phyloP scores from a whole-genome alignment of 495 filamentous ascomycete genomes.

The Penicillium nucicola region DNA sequence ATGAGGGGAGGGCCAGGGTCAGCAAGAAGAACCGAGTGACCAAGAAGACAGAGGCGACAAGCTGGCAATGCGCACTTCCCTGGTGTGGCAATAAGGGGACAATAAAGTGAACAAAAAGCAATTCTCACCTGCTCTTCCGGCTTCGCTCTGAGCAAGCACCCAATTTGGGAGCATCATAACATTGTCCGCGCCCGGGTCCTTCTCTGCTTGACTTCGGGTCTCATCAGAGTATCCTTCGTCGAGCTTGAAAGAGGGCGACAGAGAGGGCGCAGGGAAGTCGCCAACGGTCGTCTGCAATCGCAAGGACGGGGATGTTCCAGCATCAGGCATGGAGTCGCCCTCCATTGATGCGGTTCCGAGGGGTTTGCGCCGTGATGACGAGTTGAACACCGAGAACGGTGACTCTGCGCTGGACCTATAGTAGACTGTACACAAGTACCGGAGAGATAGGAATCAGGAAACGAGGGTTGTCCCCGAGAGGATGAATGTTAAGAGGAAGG shows the following conservation, averaged over 20 bases:
- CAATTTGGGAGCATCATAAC: constrained; percentile 49
- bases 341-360: constrained; percentile 27
- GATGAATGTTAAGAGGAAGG: neutral
- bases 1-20: neutral
- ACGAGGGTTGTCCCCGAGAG: neutral
- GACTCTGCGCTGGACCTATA: neutral
- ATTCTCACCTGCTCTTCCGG: constrained; percentile 52
- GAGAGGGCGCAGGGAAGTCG: constrained; percentile 28
- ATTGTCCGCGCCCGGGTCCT: constrained; percentile 37
- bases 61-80: neutral
- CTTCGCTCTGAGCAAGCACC: constrained; percentile 50
- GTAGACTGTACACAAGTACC: neutral
- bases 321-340: constrained; percentile 20
- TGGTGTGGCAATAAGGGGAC: neutral
- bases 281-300: constrained; percentile 25
- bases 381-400: neutral
- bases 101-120: neutral
- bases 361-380: neutral
- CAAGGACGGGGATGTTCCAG: constrained; percentile 19
- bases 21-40: constrained; percentile 1
- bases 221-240: constrained; percentile 70
- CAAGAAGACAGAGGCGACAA: neutral
- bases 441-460: neutral
- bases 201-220: constrained; percentile 53
- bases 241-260: constrained; percentile 49